Evolutionary conservation across 176 grass and related monocot genomes (phyloP).

Genomic region (Oryza meyeriana): DNA sequence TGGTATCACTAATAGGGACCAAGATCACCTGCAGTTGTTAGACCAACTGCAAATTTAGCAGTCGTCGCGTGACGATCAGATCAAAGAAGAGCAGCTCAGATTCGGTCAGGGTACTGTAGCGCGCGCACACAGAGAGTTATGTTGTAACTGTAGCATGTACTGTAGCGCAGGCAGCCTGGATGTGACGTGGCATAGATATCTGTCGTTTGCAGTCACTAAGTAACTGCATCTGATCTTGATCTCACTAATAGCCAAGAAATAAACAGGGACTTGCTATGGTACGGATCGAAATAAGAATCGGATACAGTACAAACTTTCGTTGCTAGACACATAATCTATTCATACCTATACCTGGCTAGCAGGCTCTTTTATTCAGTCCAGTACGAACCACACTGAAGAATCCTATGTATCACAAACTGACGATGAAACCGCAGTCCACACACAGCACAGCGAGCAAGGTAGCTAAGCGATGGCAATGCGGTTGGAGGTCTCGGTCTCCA

Average conservation of each 20-base stretch:
- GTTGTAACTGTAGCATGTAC: no score
- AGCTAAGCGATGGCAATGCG: slow-evolving; percentile 41
- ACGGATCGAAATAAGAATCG: not conserved
- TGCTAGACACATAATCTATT: not conserved
- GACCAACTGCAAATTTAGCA: no score
- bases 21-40: no score
- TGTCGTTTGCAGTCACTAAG: no score
- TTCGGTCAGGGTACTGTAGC: no score
- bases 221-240: no score
- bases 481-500: slow-evolving; percentile 27
- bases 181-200: no score
- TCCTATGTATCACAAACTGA: not conserved
- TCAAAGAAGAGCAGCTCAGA: no score
- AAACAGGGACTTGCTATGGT: not conserved
- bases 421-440: not conserved
- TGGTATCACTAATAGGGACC: not conserved
- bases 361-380: not conserved
- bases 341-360: not conserved
- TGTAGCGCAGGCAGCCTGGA: no score
- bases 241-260: no score
- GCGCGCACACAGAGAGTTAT: no score
- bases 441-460: not conserved
- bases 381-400: slow-evolving; percentile 7
- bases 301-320: not conserved
- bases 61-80: no score